Percentiles rank a stretch among this genome's conserved stretches.
These are phyloP conservation scores for Trypanosoma platydactyli DNA, from an alignment of 208 protist genomes.

Conservation along the genomic window DNA sequence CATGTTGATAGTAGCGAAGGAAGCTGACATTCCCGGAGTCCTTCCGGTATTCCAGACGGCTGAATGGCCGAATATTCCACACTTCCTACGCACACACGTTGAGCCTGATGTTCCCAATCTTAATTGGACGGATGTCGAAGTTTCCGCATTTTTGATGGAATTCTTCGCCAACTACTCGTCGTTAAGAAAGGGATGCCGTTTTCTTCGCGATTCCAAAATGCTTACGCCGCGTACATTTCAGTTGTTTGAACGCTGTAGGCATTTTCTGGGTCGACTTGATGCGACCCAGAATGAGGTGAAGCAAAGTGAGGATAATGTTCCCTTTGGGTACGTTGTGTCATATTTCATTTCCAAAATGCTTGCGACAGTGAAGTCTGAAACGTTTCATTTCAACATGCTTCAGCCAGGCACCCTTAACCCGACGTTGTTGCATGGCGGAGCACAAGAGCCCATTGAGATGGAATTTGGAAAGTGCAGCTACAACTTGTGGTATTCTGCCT, in stretches of 20 bases:
- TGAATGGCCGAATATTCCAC: conserved; percentile 53
- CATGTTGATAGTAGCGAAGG: conserved; percentile 38
- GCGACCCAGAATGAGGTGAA: conserved; percentile 34
- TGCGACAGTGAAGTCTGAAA: conserved; percentile 23
- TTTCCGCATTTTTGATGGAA: conserved; percentile 41
- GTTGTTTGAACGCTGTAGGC: conserved; percentile 54
- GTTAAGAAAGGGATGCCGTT: conserved; percentile 37
- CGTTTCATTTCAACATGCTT: conserved; percentile 13
- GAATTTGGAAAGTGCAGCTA: conserved; percentile 68
- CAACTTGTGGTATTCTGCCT: conserved; percentile 70
- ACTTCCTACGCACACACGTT: conserved; percentile 72
- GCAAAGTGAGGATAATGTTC: conserved; percentile 44
- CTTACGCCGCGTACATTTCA: conserved; percentile 56
- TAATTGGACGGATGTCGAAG: conserved; percentile 47
- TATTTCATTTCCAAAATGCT: conserved; percentile 25
- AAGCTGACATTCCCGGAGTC: conserved; percentile 33
- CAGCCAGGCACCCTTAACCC: conserved; percentile 41
- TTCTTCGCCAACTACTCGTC: conserved; percentile 48
- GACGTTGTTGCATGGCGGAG: conserved; percentile 26
- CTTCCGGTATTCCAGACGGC: conserved; percentile 52
- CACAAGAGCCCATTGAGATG: conserved; percentile 41
- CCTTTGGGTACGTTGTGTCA: conserved; percentile 56
- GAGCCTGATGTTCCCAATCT: conserved; percentile 61
- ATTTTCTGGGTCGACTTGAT: conserved; percentile 23
- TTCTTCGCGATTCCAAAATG: conserved; percentile 63